A percentile compares a stretch with the other conserved stretches of the same genome.
Evolutionary conservation across 768 basidiomycete genomes (phyloP).

Genomic region (Psilocybe tampanensis): DNA sequence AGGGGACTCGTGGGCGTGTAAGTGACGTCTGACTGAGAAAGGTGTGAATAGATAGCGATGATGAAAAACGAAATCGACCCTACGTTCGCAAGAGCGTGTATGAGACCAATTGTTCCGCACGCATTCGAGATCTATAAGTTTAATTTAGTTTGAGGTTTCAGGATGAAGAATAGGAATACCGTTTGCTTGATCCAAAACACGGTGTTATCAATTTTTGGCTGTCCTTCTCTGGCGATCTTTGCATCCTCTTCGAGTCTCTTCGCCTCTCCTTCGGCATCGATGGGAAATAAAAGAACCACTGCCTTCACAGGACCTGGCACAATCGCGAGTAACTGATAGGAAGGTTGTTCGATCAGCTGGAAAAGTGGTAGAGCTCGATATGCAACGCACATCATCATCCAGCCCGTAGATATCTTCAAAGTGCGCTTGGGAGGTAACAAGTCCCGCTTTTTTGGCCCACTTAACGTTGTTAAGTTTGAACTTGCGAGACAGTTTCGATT

Average conservation of each 20-base stretch:
- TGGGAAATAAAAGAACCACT: slow-evolving; percentile 85
- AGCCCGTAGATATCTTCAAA: slow-evolving; percentile 78
- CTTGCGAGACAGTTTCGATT: not conserved
- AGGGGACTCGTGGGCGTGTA: slow-evolving; percentile 61
- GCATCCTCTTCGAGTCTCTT: slow-evolving; percentile 63
- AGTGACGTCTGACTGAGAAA: slow-evolving; percentile 54
- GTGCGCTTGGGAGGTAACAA: slow-evolving; percentile 47
- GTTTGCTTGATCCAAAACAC: slow-evolving; percentile 93
- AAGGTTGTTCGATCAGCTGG: not conserved
- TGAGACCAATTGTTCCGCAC: slow-evolving; percentile 85
- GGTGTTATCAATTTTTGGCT: slow-evolving; percentile 54
- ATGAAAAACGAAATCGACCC: slow-evolving; percentile 19
- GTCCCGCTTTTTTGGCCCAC: slow-evolving; percentile 75
- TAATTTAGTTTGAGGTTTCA: not conserved
- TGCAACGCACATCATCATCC: slow-evolving; percentile 57
- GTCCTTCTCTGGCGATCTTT: slow-evolving; percentile 47
- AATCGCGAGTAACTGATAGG: slow-evolving; percentile 61
- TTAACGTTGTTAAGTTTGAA: slow-evolving; percentile 24
- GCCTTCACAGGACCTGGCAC: slow-evolving; percentile 81
- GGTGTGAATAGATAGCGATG: not conserved
- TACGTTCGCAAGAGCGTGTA: slow-evolving; percentile 85
- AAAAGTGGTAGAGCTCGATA: not conserved
- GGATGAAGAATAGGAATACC: slow-evolving; percentile 35
- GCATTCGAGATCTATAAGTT: slow-evolving; percentile 75
- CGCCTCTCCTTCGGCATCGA: slow-evolving; percentile 45